Percentiles rank a stretch among this genome's conserved stretches.
Conservation (phyloP, 2,329 filamentous ascomycete species). For the Didymella arachidicola region DNA sequence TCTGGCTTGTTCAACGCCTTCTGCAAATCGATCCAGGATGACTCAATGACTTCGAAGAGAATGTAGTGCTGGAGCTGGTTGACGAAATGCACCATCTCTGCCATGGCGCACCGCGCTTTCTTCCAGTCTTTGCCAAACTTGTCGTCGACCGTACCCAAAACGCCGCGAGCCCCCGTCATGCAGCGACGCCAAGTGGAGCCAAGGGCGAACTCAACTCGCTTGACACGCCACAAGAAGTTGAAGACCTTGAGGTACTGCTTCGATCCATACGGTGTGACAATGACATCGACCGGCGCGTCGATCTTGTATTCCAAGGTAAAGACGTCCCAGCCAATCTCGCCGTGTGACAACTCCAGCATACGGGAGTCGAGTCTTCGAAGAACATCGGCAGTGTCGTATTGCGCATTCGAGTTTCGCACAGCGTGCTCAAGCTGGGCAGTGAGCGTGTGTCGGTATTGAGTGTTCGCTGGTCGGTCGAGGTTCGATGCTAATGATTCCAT, state of each 20-base stretch:
- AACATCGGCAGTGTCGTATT: constrained; percentile 92
- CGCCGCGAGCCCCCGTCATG: constrained; percentile 94
- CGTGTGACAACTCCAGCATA: constrained; percentile 95
- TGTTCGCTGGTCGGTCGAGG: constrained; percentile 92
- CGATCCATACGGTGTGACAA: constrained; percentile 94
- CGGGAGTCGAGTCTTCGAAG: constrained; percentile 92
- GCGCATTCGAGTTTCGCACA: constrained; percentile 94
- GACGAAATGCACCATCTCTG: constrained; percentile 98
- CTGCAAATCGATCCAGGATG: constrained; percentile 91
- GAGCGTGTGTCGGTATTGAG: constrained; percentile 93
- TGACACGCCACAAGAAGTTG: constrained; percentile 98
- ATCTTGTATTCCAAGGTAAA: constrained; percentile 99
- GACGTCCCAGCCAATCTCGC: constrained; percentile 98
- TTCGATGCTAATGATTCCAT: constrained; percentile 97
- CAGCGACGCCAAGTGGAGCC: constrained; percentile 91
- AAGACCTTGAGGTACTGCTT: constrained; percentile 98
- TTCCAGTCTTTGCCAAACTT: constrained; percentile 86
- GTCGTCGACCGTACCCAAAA: constrained; percentile 78
- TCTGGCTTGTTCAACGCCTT: constrained; percentile 81
- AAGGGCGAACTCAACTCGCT: constrained; percentile 94
- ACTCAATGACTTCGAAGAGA: constrained; percentile 96
- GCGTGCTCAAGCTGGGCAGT: constrained; percentile 98
- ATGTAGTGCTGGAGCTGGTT: constrained; percentile 98
- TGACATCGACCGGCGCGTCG: constrained; percentile 93
- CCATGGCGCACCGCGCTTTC: constrained; percentile 82